These are phyloP conservation scores for Pisolithus microcarpus DNA, from an alignment of 768 basidiomycete genomes.

Conservation along the genomic window DNA sequence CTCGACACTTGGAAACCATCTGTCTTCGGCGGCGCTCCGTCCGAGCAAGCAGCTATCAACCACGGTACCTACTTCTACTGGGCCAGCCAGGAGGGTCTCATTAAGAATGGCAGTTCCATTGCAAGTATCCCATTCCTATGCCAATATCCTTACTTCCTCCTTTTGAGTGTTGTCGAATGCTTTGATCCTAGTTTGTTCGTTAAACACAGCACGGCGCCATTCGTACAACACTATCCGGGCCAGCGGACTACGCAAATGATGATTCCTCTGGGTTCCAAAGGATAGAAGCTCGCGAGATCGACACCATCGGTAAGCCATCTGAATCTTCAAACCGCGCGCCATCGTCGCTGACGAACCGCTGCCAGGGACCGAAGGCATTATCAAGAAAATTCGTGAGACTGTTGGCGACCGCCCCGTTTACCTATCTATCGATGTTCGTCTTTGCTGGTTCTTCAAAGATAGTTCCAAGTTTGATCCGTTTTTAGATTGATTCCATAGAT, in stretches of 20 bases:
- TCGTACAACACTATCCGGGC: conserved; percentile 73
- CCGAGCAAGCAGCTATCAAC: conserved; percentile 67
- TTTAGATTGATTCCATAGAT: conserved; percentile 73
- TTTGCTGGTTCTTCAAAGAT: not conserved
- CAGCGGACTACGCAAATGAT: conserved; percentile 72
- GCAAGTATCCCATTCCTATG: conserved; percentile 53
- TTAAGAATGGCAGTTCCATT: conserved; percentile 72
- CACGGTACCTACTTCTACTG: conserved; percentile 91
- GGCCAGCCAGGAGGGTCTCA: conserved; percentile 76
- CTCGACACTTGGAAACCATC: conserved; percentile 74
- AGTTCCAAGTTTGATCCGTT: not conserved
- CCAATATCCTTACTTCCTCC: conserved; percentile 9
- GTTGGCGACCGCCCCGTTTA: conserved; percentile 73
- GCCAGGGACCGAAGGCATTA: conserved; percentile 65
- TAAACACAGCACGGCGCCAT: conserved; percentile 74
- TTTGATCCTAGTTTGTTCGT: conserved; percentile 71
- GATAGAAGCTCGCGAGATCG: conserved; percentile 81
- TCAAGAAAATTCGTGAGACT: conserved; percentile 70
- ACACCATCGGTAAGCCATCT: conserved; percentile 53
- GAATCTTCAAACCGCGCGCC: not conserved
- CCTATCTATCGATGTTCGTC: conserved; percentile 65
- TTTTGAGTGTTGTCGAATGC: conserved; percentile 23
- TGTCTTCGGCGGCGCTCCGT: conserved; percentile 69
- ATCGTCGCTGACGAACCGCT: not conserved
- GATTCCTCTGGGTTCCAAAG: conserved; percentile 73